phyloP scores from a whole-genome alignment of 148 eudicot species.

The Chenopodium berlandieri region DNA sequence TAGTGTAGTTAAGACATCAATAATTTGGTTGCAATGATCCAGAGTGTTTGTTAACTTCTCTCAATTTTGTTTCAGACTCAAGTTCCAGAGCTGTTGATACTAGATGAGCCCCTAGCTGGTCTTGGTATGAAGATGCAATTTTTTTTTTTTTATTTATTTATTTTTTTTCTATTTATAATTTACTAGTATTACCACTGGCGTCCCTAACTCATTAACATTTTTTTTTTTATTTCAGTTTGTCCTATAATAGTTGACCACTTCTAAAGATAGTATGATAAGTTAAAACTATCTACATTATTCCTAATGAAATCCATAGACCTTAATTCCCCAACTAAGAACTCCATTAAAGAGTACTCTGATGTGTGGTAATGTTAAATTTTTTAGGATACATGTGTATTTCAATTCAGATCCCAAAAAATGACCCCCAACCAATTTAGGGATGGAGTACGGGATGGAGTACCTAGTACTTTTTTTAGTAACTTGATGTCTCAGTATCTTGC shows the following conservation, averaged over 20 bases:
- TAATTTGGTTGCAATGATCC: background rate
- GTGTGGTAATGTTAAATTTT: background rate
- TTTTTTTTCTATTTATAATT: no score
- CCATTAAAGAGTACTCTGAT: background rate
- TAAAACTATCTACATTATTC: background rate
- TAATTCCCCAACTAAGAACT: background rate
- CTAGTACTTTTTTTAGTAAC: background rate
- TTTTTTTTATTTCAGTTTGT: no score
- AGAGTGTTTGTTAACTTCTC: background rate
- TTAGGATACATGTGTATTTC: background rate
- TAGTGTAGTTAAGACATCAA: background rate
- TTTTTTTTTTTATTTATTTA: background rate
- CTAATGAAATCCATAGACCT: background rate
- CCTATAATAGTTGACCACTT: no score
- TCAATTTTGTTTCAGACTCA: constrained; percentile 57
- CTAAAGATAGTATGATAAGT: no score
- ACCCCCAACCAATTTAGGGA: background rate
- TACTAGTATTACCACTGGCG: no score
- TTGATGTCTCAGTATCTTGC: background rate
- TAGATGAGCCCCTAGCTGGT: constrained; percentile 99
- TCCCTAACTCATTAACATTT: no score
- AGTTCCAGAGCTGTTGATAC: constrained; percentile 76
- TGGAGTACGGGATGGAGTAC: background rate
- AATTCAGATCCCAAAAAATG: background rate
- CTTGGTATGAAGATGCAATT: constrained; percentile 56